Percentiles rank a stretch among this genome's conserved stretches.
phyloP scores from a whole-genome alignment of 805 yeast species.

The Wickerhamiella dianesei region DNA sequence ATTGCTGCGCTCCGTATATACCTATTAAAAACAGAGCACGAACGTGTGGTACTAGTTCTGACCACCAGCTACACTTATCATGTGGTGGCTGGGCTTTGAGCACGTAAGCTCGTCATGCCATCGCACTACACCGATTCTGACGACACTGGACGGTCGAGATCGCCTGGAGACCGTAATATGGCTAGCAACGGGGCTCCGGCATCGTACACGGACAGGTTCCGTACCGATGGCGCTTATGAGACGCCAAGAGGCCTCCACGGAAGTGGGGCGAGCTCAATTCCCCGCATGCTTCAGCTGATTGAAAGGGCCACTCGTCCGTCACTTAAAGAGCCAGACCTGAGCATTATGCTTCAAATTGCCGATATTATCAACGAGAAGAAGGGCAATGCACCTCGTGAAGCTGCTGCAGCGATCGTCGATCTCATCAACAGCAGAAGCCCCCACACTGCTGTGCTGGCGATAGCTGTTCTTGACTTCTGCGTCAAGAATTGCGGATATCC shows the following conservation, averaged over 20 bases:
- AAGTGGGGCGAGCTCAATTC: slow-evolving; percentile 7
- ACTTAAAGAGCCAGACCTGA: slow-evolving; percentile 72
- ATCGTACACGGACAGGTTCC: slow-evolving; percentile 18
- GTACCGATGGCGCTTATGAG: slow-evolving; percentile 14
- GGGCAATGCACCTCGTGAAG: slow-evolving; percentile 83
- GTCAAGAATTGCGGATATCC: slow-evolving; percentile 98
- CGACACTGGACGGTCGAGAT: background rate
- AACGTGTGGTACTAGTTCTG: too few species aligned
- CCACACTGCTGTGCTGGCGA: slow-evolving; percentile 71
- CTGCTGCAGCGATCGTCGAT: slow-evolving; percentile 73
- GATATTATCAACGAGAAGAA: slow-evolving; percentile 87
- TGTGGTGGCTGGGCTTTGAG: background rate
- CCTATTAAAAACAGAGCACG: too few species aligned
- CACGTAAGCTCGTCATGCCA: background rate
- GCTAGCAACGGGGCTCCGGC: background rate
- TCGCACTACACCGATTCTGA: slow-evolving; percentile 3
- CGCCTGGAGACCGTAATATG: background rate
- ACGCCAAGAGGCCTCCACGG: slow-evolving; percentile 5
- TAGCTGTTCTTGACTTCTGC: slow-evolving; percentile 63
- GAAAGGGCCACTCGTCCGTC: slow-evolving; percentile 82
- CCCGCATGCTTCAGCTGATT: slow-evolving; percentile 17
- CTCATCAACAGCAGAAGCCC: slow-evolving; percentile 71
- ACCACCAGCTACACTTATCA: too few species aligned
- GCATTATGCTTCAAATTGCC: slow-evolving; percentile 80
- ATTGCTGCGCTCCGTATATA: too few species aligned